Percentiles rank a stretch among this genome's conserved stretches.
These are phyloP conservation scores for Colletotrichum sp. DNA, from an alignment of 2,329 filamentous ascomycete genomes.

Conservation along the genomic window DNA sequence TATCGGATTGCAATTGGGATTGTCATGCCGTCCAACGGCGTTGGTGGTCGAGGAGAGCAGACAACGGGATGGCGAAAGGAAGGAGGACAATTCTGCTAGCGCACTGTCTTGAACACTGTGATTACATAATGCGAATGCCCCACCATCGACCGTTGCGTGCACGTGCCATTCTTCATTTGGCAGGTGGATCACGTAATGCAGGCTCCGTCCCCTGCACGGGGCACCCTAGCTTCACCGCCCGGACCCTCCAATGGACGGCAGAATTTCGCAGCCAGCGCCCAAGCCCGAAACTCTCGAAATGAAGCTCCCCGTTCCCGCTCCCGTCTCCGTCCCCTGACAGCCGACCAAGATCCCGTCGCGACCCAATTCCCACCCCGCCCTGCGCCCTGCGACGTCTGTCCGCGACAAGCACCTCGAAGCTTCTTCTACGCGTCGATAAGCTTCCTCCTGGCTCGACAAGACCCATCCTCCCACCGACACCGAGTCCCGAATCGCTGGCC, in stretches of 20 bases:
- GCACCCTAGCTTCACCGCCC: constrained; percentile 1
- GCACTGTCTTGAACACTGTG: not conserved
- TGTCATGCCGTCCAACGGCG: not conserved
- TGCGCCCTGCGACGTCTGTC: not conserved
- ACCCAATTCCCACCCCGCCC: not conserved
- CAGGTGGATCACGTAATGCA: constrained; percentile 6
- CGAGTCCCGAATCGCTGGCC: not conserved
- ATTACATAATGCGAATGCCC: not conserved
- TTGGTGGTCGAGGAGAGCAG: not conserved
- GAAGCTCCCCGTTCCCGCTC: not conserved
- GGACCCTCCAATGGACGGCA: constrained; percentile 8
- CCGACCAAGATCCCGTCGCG: constrained; percentile 2
- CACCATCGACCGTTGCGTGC: not conserved
- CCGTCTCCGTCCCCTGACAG: constrained; percentile 4
- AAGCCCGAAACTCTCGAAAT: constrained; percentile 10
- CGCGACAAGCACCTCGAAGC: not conserved
- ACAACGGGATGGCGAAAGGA: not conserved
- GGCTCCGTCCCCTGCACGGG: not conserved
- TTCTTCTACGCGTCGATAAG: not conserved
- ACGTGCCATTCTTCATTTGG: not conserved
- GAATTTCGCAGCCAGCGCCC: constrained; percentile 17
- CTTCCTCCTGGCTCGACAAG: not conserved
- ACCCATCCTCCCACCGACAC: not conserved
- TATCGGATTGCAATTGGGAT: not conserved
- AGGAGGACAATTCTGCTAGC: too few species aligned